These are phyloP conservation scores for Penicillium manginii DNA, from an alignment of 495 filamentous ascomycete genomes.

Conservation along the genomic window DNA sequence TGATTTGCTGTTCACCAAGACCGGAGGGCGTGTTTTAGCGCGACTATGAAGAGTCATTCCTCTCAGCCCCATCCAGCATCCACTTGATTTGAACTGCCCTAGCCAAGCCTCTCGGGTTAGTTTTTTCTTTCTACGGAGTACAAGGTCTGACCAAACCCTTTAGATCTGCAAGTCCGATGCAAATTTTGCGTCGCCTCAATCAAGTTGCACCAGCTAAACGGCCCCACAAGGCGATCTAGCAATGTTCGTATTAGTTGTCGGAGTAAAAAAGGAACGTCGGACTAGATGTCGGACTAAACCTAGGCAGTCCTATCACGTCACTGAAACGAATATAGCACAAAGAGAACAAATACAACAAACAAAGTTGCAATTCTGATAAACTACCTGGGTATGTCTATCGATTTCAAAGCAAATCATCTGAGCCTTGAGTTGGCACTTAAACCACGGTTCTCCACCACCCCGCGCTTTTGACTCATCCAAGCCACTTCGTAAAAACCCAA, in stretches of 20 bases:
- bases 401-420: conserved; percentile 3
- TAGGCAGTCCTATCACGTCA: neutral
- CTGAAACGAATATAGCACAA: neutral
- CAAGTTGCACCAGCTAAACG: conserved; percentile 8
- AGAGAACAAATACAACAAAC: neutral
- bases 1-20: conserved; percentile 6
- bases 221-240: neutral
- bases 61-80: neutral
- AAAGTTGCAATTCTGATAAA: neutral
- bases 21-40: conserved; percentile 12
- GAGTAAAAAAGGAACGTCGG: conserved; percentile 4
- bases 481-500: neutral
- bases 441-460: neutral
- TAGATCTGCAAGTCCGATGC: neutral
- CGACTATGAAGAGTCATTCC: neutral
- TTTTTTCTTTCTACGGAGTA: too few relatives aligned
- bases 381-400: too few relatives aligned
- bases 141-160: neutral
- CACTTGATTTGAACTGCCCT: too few relatives aligned
- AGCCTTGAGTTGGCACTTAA: neutral
- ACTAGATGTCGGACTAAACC: conserved; percentile 7
- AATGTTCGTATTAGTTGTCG: neutral
- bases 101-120: too few relatives aligned
- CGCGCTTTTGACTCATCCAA: conserved; percentile 17
- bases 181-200: conserved; percentile 11